A percentile compares a stretch with the other conserved stretches of the same genome.
These are phyloP conservation scores for Panicum hallii DNA, from an alignment of 202 grass and related monocot genomes.

Conservation along the genomic window DNA sequence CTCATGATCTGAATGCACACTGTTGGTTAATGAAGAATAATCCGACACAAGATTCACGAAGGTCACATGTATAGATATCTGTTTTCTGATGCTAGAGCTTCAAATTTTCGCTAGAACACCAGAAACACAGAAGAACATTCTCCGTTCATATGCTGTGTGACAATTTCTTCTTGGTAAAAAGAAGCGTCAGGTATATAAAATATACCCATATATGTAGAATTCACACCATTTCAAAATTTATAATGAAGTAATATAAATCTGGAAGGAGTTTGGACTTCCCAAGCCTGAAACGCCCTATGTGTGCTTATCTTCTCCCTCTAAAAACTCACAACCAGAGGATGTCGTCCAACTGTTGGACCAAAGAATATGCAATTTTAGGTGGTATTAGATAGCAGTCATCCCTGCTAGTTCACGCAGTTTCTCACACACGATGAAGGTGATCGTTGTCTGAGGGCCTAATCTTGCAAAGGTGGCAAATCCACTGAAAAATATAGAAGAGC, in stretches of 20 bases:
- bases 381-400: constrained; percentile 69
- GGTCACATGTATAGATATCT: background rate
- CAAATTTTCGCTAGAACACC: background rate
- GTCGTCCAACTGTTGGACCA: background rate
- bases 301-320: background rate
- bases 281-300: background rate
- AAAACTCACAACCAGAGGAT: background rate
- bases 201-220: background rate
- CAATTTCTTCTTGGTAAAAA: background rate
- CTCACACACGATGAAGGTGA: constrained; percentile 85
- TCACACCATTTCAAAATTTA: background rate
- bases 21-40: background rate
- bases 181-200: background rate
- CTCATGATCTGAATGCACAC: background rate
- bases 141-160: constrained; percentile 3
- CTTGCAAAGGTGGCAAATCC: constrained; percentile 88
- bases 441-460: constrained; percentile 88
- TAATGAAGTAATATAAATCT: background rate
- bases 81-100: background rate
- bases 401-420: constrained; percentile 75
- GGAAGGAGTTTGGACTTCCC: background rate
- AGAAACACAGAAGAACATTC: background rate
- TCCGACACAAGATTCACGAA: background rate
- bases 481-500: constrained; percentile 47
- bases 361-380: background rate